Conservation (phyloP, 1,284 basidiomycete genomes). For the Sporisorium reilianum region DNA sequence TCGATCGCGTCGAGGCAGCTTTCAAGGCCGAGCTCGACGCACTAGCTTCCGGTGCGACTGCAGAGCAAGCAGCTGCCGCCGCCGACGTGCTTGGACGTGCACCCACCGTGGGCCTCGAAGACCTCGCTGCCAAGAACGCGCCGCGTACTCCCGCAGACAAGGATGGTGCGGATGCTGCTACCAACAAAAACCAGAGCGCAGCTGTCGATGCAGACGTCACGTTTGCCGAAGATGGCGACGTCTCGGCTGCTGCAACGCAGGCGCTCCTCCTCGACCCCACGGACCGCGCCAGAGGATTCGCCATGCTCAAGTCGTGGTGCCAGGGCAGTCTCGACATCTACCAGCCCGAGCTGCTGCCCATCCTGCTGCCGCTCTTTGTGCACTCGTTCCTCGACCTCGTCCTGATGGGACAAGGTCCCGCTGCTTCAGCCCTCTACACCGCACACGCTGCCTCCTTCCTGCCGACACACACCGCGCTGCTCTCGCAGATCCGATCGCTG, state of each 20-base stretch:
- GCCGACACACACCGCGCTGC: constrained; percentile 77
- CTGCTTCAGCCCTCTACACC: constrained; percentile 79
- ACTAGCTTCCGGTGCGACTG: constrained; percentile 46
- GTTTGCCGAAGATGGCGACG: constrained; percentile 46
- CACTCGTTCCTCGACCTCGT: constrained; percentile 97
- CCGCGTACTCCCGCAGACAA: constrained; percentile 64
- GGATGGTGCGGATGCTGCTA: constrained; percentile 24
- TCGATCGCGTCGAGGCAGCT: constrained; percentile 80
- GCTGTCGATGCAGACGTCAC: constrained; percentile 31
- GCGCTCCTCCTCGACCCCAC: constrained; percentile 85
- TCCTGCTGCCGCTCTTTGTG: constrained; percentile 94
- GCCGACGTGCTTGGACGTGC: constrained; percentile 70
- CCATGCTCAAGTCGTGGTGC: constrained; percentile 92
- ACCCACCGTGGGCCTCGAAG: constrained; percentile 75
- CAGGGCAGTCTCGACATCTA: constrained; percentile 89
- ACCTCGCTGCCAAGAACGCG: constrained; percentile 66
- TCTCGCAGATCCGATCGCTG: constrained; percentile 85
- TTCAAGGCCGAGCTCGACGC: constrained; percentile 77
- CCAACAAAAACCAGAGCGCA: constrained; percentile 17
- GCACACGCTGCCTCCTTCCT: constrained; percentile 80
- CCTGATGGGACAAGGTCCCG: constrained; percentile 87
- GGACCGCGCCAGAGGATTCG: constrained; percentile 87
- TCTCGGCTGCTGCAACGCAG: constrained; percentile 75
- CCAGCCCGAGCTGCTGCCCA: constrained; percentile 86
- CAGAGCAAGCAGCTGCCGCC: constrained; percentile 49